These are phyloP conservation scores for Trichoderma koningii DNA, from an alignment of 2,329 filamentous ascomycete species.

Conservation along the genomic window DNA sequence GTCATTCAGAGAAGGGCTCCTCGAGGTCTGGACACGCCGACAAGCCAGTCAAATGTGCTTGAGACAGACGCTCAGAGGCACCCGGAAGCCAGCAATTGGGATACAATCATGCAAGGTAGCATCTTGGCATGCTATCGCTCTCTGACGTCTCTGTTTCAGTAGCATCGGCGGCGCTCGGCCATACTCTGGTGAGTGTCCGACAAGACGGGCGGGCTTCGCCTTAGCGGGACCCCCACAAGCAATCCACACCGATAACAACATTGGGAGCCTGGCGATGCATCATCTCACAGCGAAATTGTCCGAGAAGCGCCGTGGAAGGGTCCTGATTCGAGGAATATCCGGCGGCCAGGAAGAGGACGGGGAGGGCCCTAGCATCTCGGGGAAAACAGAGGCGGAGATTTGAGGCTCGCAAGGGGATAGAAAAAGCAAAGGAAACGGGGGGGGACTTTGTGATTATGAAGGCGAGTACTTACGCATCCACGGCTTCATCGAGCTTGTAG, in stretches of 20 bases:
- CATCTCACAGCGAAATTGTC: constrained; percentile 33
- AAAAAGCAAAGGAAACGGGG: constrained; percentile 7
- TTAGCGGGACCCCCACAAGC: constrained; percentile 39
- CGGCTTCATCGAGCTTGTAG: constrained; percentile 56
- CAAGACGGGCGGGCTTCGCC: constrained; percentile 35
- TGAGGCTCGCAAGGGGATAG: constrained; percentile 5
- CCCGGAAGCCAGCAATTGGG: constrained; percentile 23
- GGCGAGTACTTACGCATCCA: constrained; percentile 56
- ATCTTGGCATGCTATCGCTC: constrained; percentile 26
- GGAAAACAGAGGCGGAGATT: constrained; percentile 15
- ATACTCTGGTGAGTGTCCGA: constrained; percentile 40
- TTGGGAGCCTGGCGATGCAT: constrained; percentile 28
- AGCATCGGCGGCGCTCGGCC: constrained; percentile 43
- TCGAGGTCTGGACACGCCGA: constrained; percentile 4
- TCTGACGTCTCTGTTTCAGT: constrained; percentile 37
- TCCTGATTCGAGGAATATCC: constrained; percentile 26
- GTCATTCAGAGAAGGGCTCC: constrained; percentile 2
- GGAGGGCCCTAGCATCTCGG: constrained; percentile 5
- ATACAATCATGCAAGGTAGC: constrained; percentile 23
- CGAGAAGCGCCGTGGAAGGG: constrained; percentile 31
- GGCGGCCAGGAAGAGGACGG: constrained; percentile 12
- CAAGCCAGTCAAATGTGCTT: constrained; percentile 1
- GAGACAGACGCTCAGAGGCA: constrained; percentile 15
- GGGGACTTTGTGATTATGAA: not conserved
- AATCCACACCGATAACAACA: constrained; percentile 32